Evolutionary conservation across 345 rosid species (phyloP), one percentile per base, ranked within the genome.

Genomic region (Physaria fendleri): DNA sequence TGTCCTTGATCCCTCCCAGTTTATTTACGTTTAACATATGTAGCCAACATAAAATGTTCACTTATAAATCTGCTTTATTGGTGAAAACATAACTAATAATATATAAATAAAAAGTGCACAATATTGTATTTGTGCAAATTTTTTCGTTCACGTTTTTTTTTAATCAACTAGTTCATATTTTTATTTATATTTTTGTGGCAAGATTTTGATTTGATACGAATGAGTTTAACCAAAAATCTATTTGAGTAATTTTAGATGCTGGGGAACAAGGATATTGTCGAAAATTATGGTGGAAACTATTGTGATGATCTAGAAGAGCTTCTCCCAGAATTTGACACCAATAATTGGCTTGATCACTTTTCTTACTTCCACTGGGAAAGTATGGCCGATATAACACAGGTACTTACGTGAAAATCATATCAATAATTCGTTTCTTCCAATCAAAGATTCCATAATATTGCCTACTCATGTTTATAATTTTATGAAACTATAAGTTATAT

Each of bases 201-300:
- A 22, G 4, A 22, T 22, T 22, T 22, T 42, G 0, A 5, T 44
- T 23, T 22, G 43, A 45, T 59, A 22, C 18, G 16, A 43, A 29
- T 29, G 29, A 38, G 17, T 21, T 48, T 37, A 48, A 27, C 27
- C 6, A 42, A 2, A 47, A 11, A 39, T 17, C 13, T 20, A 3
- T 29, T 15, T 25, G 47, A 63, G 3, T 41, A 22, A 12, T 21
- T 20, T 30, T 22, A 32, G 52, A 41, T 21, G 13, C 23, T 21
- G 27, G 20, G 23, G 34, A 54, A 52, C 34, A 53, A 64, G 61
- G 34, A 15, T 17, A 24, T 6, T 4, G 24, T 23, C 12, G 54
- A 52, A 42, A 61, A 53, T 52, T 32, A 32, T 43, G 68, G 51
- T 15, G 68, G 51, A 21, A 50, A 63, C 27, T 52, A 63, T 11